Evolutionary conservation across 768 basidiomycete genomes (phyloP).

Genomic region (Serpula lacrymans): DNA sequence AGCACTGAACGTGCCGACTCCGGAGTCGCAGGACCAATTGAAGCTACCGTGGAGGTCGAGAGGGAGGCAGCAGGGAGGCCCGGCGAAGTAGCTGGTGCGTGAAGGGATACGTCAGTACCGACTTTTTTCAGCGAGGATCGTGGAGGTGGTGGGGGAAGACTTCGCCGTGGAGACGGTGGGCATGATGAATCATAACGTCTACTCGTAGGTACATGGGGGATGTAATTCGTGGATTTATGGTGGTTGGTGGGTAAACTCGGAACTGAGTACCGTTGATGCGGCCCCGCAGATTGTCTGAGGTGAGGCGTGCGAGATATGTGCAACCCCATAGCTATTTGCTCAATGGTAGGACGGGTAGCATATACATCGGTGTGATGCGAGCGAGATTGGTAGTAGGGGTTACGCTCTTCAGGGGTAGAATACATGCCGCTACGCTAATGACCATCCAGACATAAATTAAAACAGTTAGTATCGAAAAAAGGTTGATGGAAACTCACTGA

Average conservation of each 20-base stretch:
- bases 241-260: constrained; percentile 14
- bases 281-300: constrained; percentile 38
- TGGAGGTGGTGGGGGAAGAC: constrained; percentile 52
- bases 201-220: constrained; percentile 9
- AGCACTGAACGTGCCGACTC: constrained; percentile 26
- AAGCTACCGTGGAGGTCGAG: constrained; percentile 34
- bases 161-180: constrained; percentile 25
- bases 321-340: constrained; percentile 80
- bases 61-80: constrained; percentile 16
- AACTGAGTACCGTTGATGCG: constrained; percentile 17
- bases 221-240: constrained; percentile 23
- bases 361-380: constrained; percentile 38
- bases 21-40: constrained; percentile 24
- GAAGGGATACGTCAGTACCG: constrained; percentile 20
- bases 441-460: constrained; percentile 7
- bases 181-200: constrained; percentile 19
- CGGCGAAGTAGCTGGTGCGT: constrained; percentile 14
- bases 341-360: constrained; percentile 55
- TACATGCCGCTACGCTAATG: constrained; percentile 34
- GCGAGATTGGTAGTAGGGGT: constrained; percentile 26
- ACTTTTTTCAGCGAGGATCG: constrained; percentile 68
- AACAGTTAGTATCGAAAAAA: neutral
- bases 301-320: constrained; percentile 77
- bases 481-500: constrained; percentile 19
- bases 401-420: constrained; percentile 40